Conservation (phyloP, 1,284 basidiomycete genomes). For the Ustilago hordei region DNA sequence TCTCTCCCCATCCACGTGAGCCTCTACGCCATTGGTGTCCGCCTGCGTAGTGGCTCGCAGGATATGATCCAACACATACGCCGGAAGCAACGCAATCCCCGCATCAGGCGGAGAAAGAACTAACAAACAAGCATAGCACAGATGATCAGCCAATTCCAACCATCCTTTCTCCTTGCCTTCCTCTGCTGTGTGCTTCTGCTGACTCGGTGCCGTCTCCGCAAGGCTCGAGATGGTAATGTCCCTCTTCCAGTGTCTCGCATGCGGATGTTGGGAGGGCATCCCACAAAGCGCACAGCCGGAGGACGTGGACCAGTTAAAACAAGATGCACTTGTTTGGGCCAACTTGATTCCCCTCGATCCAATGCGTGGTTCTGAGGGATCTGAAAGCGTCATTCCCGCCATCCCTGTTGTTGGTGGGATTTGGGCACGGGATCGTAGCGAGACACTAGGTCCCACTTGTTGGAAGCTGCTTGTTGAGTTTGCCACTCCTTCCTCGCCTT, state of each 20-base stretch:
- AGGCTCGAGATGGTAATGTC: conserved; percentile 53
- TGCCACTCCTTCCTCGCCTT: neutral
- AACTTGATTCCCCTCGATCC: conserved; percentile 52
- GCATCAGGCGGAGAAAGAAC: conserved; percentile 18
- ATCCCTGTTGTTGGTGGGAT: conserved; percentile 7
- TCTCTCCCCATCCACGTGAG: neutral
- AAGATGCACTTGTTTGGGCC: conserved; percentile 46
- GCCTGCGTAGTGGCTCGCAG: neutral
- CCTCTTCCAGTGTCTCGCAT: conserved; percentile 59
- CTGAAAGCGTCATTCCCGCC: conserved; percentile 1
- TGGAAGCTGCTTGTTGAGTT: conserved; percentile 29
- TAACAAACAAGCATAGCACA: conserved; percentile 39
- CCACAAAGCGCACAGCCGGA: conserved; percentile 60
- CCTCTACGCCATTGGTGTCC: neutral
- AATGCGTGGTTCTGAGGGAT: conserved; percentile 33
- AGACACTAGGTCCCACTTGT: conserved; percentile 36
- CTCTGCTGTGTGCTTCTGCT: neutral
- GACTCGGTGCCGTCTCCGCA: conserved; percentile 18
- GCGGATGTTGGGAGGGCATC: conserved; percentile 48
- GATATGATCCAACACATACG: conserved; percentile 21
- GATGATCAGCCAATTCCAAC: conserved; percentile 29
- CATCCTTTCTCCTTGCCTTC: neutral
- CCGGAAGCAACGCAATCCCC: conserved; percentile 21
- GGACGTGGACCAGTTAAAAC: conserved; percentile 19
- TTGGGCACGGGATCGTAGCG: conserved; percentile 14